Evolutionary conservation across 2,329 filamentous ascomycete genomes (phyloP).

Genomic region (Cryphonectria naterciae): DNA sequence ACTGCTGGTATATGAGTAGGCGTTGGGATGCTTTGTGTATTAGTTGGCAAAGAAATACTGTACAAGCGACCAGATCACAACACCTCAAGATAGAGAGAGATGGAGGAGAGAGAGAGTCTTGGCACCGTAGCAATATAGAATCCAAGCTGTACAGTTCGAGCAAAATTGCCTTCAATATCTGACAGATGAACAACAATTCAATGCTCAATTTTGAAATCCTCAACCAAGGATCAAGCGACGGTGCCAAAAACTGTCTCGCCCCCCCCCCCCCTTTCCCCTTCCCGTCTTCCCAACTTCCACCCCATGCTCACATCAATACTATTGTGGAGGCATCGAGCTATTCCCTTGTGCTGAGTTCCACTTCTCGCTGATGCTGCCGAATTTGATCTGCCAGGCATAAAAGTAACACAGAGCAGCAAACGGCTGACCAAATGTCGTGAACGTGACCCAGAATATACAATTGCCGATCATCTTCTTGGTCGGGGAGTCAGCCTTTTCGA

Average conservation of each 20-base stretch:
- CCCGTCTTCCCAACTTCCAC: not conserved
- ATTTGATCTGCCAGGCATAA: slow-evolving; percentile 98
- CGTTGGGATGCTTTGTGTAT: not conserved
- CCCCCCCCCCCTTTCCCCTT: too few relatives aligned
- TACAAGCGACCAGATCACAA: not conserved
- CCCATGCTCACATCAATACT: not conserved
- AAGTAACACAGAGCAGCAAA: slow-evolving; percentile 93
- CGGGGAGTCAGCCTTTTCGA: slow-evolving; percentile 78
- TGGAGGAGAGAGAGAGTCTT: not conserved
- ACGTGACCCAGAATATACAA: slow-evolving; percentile 94
- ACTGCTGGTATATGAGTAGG: not conserved
- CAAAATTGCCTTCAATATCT: not conserved
- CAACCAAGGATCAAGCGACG: not conserved
- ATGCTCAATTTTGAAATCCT: not conserved
- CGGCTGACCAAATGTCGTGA: slow-evolving; percentile 93
- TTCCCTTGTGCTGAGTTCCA: slow-evolving; percentile 21
- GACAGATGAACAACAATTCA: not conserved
- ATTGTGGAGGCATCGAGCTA: slow-evolving; percentile 31
- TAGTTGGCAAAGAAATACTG: not conserved
- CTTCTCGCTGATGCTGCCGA: slow-evolving; percentile 73
- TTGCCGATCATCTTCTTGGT: slow-evolving; percentile 84
- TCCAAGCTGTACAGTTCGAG: not conserved
- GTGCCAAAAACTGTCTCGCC: not conserved
- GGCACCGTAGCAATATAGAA: not conserved
- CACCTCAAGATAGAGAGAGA: not conserved